A percentile compares a stretch with the other conserved stretches of the same genome.
Conservation (phyloP, 805 yeast genomes). For the Pichia occidentalis region DNA sequence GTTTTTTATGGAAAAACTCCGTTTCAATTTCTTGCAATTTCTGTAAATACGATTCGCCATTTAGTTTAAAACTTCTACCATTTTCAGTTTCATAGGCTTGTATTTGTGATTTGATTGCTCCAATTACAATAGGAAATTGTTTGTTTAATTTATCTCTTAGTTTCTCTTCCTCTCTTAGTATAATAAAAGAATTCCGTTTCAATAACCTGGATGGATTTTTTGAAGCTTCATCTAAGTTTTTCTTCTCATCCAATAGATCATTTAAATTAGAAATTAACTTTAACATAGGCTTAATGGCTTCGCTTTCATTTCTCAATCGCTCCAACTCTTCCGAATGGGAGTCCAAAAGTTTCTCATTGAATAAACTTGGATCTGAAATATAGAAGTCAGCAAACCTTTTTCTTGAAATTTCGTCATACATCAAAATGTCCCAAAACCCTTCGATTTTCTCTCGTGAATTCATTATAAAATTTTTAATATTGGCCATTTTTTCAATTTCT, state of each 20-base stretch:
- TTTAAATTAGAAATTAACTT: constrained; percentile 49
- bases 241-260: constrained; percentile 52
- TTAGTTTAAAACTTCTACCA: constrained; percentile 35
- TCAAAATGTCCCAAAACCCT: constrained; percentile 56
- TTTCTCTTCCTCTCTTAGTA: constrained; percentile 74
- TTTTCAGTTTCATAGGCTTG: constrained; percentile 39
- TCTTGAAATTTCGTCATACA: constrained; percentile 49
- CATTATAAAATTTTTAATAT: constrained; percentile 60
- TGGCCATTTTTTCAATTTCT: constrained; percentile 50
- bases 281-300: constrained; percentile 48
- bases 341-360: constrained; percentile 54
- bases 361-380: constrained; percentile 32
- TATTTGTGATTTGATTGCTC: constrained; percentile 43
- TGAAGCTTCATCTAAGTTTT: constrained; percentile 57
- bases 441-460: constrained; percentile 56
- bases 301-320: constrained; percentile 43
- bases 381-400: constrained; percentile 38
- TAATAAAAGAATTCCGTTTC: constrained; percentile 69
- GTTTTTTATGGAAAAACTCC: constrained; percentile 14
- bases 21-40: constrained; percentile 21
- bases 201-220: constrained; percentile 76
- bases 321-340: constrained; percentile 59
- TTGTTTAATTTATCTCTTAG: constrained; percentile 61
- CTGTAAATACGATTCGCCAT: constrained; percentile 43
- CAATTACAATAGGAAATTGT: constrained; percentile 58